Evolutionary conservation across 2,329 filamentous ascomycete genomes (phyloP).

Genomic region (Dryadomyces quercivorus): DNA sequence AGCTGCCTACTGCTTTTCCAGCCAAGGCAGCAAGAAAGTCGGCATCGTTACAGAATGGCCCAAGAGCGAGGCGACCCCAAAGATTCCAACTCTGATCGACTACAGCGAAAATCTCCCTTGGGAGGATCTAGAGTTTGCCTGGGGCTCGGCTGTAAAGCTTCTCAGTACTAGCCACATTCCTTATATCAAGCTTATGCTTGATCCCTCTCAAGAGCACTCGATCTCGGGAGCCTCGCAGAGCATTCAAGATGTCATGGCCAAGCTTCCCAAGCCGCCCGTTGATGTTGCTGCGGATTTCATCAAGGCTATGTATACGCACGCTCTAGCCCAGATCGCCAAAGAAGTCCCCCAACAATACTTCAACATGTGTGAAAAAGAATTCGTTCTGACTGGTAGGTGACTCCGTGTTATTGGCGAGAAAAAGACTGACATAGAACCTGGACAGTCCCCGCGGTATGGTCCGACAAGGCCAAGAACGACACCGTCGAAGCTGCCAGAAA

Average conservation of each 20-base stretch:
- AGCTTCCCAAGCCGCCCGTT: not conserved
- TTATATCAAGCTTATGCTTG: conserved; percentile 7
- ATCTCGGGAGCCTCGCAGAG: not conserved
- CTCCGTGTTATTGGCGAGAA: not conserved
- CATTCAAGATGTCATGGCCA: not conserved
- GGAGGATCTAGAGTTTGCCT: not conserved
- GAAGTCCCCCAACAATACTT: not conserved
- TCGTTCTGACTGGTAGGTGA: not conserved
- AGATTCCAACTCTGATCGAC: not conserved
- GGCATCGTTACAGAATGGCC: not conserved
- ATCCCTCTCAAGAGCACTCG: conserved; percentile 2
- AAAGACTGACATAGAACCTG: not conserved
- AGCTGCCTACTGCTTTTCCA: not conserved
- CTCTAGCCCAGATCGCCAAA: not conserved
- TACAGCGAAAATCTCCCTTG: not conserved
- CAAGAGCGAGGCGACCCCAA: not conserved
- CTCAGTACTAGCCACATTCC: not conserved
- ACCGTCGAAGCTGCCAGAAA: conserved; percentile 17
- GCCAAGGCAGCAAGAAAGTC: not conserved
- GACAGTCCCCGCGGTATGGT: conserved; percentile 31
- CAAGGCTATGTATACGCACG: conserved; percentile 2
- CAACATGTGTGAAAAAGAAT: not conserved
- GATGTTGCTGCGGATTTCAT: conserved; percentile 6
- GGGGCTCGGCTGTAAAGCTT: not conserved
- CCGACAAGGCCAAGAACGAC: conserved; percentile 19